Base-by-base conservation (phyloP, 306 rosid genomes). In the Elaeagnus macrophylla region DNA sequence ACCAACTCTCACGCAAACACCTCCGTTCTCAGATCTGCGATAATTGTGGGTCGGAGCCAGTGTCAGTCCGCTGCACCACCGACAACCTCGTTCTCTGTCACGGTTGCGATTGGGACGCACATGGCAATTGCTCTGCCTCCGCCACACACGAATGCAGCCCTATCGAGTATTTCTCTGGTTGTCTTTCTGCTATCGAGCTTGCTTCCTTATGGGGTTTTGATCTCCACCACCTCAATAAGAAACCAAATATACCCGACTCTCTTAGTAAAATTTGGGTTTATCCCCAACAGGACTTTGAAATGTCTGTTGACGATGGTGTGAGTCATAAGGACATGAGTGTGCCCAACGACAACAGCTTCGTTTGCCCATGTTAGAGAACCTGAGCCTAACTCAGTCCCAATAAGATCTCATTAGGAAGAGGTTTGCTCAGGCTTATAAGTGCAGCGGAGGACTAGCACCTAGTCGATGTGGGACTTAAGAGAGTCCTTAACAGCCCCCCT, bases 1-100 rank as follows among this genome's bases (percentile, higher is more conserved):
- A 83, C 65, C 50, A 59, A 15, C 84, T 83, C 47, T 77, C 87
- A 25, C 64, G 67, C 51, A 83, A 83, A 66, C 93, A 83, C 64
- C 43, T 57, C 15, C 78, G 87, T 3, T 80, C 84, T 3, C 82
- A 70, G 77, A 80, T 83, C 80, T 83, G 93, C 53, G 93, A 83
- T 50, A 80, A 75, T 16, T 83, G 93, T 19, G 36, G 71, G 38
- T 63, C 76, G 12, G 73, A 75, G 19, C 75, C 84, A 6, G 93
- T 66, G 18, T 72, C 87, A 10, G 48, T 83, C n/a, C 78, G 80
- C 0, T 83, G 84, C 72, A 60, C 68, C 35, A 75, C 84, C 39
- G 82, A 83, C 66, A 77, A 83, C 20, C 80, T 83, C 8, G 40
- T 77, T 8, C 93, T 83, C 53, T 83, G 87, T 67, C 80, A 72